Evolutionary conservation across 768 basidiomycete species (phyloP).

Genomic region (Leccinum longicurvipes): DNA sequence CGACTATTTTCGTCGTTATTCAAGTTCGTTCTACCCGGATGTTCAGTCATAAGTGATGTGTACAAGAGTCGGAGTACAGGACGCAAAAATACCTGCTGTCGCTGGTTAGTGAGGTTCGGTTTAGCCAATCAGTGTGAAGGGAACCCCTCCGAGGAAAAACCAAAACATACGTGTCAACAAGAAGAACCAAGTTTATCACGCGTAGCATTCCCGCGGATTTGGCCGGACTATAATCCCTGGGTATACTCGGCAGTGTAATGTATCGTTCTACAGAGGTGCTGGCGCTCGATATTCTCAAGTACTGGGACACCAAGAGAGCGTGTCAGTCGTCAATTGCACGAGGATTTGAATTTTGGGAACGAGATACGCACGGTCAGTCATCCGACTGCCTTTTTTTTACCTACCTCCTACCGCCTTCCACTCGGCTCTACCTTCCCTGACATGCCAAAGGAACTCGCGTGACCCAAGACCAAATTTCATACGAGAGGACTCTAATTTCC

Average conservation of each 20-base stretch:
- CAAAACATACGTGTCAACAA: background rate
- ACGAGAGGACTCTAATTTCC: constrained; percentile 21
- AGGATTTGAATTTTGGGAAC: background rate
- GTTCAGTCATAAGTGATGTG: background rate
- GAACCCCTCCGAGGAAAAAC: constrained; percentile 2
- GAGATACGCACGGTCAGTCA: constrained; percentile 12
- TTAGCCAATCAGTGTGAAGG: background rate
- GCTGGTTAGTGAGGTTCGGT: constrained; percentile 8
- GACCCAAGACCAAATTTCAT: constrained; percentile 21
- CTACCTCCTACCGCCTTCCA: constrained; percentile 2
- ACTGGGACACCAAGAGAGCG: background rate
- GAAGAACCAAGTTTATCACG: constrained; percentile 3
- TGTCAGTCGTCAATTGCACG: constrained; percentile 1
- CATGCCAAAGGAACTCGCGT: constrained; percentile 18
- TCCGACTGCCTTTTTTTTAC: background rate
- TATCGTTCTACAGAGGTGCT: constrained; percentile 6
- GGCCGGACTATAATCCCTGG: constrained; percentile 7
- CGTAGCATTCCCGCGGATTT: constrained; percentile 23
- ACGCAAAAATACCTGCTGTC: constrained; percentile 5
- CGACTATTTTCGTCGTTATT: constrained; percentile 5
- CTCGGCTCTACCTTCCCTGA: constrained; percentile 5
- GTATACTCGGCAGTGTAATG: constrained; percentile 4
- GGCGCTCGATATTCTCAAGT: constrained; percentile 8
- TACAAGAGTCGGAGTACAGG: background rate
- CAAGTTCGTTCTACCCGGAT: background rate